Percentiles rank a stretch among this genome's conserved stretches.
Conservation (phyloP, 768 basidiomycete species). For the Amanita rimosa region DNA sequence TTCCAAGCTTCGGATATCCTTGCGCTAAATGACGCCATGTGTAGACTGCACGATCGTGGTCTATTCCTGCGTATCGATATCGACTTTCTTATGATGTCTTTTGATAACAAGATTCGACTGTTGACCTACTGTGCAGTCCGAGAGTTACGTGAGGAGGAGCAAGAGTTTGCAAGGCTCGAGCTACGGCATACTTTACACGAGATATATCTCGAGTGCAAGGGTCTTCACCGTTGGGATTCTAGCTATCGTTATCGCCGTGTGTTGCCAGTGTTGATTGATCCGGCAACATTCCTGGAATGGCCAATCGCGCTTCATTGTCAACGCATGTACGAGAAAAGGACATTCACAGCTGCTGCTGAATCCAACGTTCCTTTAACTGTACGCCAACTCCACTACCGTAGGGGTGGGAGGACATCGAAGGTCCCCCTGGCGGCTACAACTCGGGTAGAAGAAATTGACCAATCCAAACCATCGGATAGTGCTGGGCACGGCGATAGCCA, state of each 20-base stretch:
- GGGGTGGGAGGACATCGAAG: not conserved
- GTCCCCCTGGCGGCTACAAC: not conserved
- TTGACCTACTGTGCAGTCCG: slow-evolving; percentile 11
- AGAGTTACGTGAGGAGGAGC: not conserved
- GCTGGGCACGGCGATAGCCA: too few species aligned
- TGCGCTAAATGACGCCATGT: slow-evolving; percentile 20
- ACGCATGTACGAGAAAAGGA: not conserved
- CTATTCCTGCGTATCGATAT: slow-evolving; percentile 14
- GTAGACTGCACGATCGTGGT: slow-evolving; percentile 16
- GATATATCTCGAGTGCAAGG: not conserved
- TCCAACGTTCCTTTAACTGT: not conserved
- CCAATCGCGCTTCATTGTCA: not conserved
- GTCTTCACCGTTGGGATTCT: not conserved
- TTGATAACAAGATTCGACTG: slow-evolving; percentile 25
- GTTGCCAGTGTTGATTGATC: not conserved
- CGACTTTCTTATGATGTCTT: slow-evolving; percentile 18
- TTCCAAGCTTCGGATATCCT: slow-evolving; percentile 18
- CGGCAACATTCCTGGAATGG: not conserved
- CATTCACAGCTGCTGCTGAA: too few species aligned
- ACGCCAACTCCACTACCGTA: not conserved
- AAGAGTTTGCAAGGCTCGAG: not conserved
- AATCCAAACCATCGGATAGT: too few species aligned
- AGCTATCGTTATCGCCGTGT: not conserved
- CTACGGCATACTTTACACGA: not conserved
- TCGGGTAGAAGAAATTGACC: not conserved